Base-by-base conservation (phyloP, 1,284 basidiomycete species). In the Microbotryomycetes sp. region DNA sequence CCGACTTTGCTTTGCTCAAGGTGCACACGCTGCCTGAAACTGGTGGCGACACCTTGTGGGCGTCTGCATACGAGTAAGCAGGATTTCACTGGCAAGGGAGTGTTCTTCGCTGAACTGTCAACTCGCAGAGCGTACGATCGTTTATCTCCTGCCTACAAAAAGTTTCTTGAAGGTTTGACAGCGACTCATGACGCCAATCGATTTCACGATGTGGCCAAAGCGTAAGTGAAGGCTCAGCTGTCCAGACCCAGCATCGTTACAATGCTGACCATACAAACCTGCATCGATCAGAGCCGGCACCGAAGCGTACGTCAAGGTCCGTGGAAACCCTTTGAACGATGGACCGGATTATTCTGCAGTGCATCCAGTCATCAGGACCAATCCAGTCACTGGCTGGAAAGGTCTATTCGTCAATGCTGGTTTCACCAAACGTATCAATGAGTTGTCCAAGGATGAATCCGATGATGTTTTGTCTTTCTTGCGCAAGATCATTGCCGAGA, bases 321-420 rank as follows among this genome's bases (percentile, higher is more conserved):
- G 63, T 7, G 63, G 63, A 5, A 26, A 50, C 48, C 59, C 67
- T 0, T 36, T 26, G 14, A 72, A 72, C 49, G 46, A 61, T 6
- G 71, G 68, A 28, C 56, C 58, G 46, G 50, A 56, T 19, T 64
- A 72, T 16, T 15, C 54, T 2, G 66, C 69, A 1, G 49, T 65
- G 15, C 66, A 67, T 55, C 63, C 62, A 0, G 58, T 78, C 56
- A 73, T 79, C 45, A 69, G 78, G 19, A 77, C 76, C 9, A 78
- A 76, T 70, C 82, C 83, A 5, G 81, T 86, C 3, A 87, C 85
- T 0, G 85, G 85, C 3, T 85, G 80, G 79, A 85, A 86, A 71
- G 76, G 63, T 9, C 74, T 87, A 29, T 86, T 83, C 69, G 83
- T 87, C 59, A 86, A 87, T 77, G 70, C 73, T 49, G 80, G 79